Percentiles rank a stretch among this genome's conserved stretches.
These are phyloP conservation scores for Xerocomellus chrysenteron DNA, from an alignment of 768 basidiomycete genomes.

Conservation along the genomic window DNA sequence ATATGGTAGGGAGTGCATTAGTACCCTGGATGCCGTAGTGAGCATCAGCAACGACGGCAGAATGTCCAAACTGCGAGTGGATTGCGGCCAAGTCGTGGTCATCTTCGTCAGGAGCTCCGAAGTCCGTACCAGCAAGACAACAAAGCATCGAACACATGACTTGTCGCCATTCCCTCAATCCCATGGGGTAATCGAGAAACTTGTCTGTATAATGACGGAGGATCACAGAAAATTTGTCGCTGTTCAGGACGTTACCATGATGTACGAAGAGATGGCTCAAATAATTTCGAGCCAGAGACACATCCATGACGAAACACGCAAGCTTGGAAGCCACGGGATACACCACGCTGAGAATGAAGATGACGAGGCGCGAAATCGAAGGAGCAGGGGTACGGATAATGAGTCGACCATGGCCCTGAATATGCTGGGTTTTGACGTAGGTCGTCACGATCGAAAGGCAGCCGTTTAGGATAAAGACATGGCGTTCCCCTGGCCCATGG, in stretches of 20 bases:
- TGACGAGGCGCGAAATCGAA: neutral
- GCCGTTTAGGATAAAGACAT: too few species aligned
- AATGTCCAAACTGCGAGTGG: conserved; percentile 1
- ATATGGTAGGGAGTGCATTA: neutral
- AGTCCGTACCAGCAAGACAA: neutral
- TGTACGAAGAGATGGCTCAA: neutral
- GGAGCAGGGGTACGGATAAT: too few species aligned
- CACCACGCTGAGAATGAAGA: neutral
- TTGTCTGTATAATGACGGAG: neutral
- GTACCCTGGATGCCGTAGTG: conserved; percentile 2
- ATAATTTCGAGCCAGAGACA: neutral
- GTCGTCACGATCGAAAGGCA: too few species aligned
- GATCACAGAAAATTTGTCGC: neutral
- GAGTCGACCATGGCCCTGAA: too few species aligned
- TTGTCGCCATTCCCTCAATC: neutral
- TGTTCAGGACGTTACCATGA: neutral
- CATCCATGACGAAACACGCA: neutral
- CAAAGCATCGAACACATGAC: neutral
- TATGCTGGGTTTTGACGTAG: too few species aligned
- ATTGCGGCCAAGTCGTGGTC: neutral
- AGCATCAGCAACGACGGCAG: neutral
- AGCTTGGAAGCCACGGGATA: neutral
- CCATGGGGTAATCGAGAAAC: neutral
- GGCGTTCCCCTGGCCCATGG: too few species aligned
- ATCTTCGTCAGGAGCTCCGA: neutral